These are phyloP conservation scores for Lentinula guzmanii DNA, from an alignment of 768 basidiomycete genomes.

Conservation along the genomic window DNA sequence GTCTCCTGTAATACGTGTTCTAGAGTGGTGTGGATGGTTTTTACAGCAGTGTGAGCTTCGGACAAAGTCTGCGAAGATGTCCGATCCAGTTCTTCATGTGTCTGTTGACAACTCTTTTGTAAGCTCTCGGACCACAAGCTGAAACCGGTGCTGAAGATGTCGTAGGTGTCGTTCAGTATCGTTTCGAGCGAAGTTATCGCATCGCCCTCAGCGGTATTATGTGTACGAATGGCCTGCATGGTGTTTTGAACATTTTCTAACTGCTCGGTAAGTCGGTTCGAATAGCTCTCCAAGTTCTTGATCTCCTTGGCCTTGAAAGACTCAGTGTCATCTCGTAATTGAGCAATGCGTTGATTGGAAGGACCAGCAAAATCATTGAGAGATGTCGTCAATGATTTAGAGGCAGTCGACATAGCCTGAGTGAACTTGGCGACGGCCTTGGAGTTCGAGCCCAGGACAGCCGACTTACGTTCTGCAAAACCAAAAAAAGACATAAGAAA, in stretches of 20 bases:
- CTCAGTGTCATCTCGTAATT: conserved; percentile 51
- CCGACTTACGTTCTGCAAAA: conserved; percentile 63
- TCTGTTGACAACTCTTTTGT: conserved; percentile 37
- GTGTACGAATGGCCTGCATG: conserved; percentile 47
- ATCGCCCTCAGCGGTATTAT: conserved; percentile 49
- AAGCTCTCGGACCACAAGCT: conserved; percentile 51
- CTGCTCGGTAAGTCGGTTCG: conserved; percentile 52
- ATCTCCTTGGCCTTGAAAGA: conserved; percentile 52
- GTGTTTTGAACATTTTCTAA: conserved; percentile 46
- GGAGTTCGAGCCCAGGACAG: conserved; percentile 57
- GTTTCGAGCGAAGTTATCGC: conserved; percentile 42
- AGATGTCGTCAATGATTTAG: conserved; percentile 46
- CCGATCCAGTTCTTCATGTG: conserved; percentile 41
- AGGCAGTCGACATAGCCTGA: conserved; percentile 47
- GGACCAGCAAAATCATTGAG: conserved; percentile 58
- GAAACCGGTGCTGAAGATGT: conserved; percentile 47
- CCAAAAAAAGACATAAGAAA: not conserved
- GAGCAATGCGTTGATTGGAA: conserved; percentile 45
- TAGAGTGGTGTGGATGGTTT: conserved; percentile 50
- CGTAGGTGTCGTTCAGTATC: conserved; percentile 46
- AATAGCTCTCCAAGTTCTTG: conserved; percentile 42
- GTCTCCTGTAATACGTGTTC: conserved; percentile 57
- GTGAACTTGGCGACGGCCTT: conserved; percentile 60
- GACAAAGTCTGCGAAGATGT: conserved; percentile 38
- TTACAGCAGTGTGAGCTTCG: conserved; percentile 53